Conservation (phyloP, 2,329 filamentous ascomycete species). For the Aspergillus sp. region DNA sequence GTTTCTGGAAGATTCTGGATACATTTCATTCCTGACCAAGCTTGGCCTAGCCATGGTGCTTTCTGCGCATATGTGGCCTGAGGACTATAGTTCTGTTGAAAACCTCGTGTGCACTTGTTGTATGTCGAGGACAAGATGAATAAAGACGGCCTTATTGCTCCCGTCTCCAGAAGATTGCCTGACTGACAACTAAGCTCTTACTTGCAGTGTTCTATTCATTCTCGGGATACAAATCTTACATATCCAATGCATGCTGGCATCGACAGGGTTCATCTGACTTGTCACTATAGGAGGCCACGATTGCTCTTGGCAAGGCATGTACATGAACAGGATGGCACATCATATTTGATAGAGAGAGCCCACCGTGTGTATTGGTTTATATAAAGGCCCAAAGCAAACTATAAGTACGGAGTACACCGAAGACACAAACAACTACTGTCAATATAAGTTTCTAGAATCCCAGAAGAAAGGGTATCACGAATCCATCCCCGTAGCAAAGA, state of each 20-base stretch:
- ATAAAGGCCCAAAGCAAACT: background rate
- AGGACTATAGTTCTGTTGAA: no score
- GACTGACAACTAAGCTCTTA: background rate
- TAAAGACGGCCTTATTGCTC: background rate
- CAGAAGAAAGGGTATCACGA: background rate
- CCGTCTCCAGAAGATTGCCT: background rate
- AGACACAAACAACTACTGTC: background rate
- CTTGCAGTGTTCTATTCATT: background rate
- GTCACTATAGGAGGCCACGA: background rate
- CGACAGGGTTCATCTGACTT: background rate
- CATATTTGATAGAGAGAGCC: no score
- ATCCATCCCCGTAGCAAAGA: background rate
- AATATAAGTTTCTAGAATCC: background rate
- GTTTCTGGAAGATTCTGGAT: no score
- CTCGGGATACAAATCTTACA: background rate
- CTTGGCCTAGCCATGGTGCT: no score
- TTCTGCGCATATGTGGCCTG: no score
- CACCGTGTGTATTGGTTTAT: no score
- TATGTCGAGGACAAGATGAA: background rate
- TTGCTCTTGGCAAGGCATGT: background rate
- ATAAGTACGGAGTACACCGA: background rate
- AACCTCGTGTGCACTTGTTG: no score
- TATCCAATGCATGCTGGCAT: background rate
- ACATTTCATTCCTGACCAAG: no score
- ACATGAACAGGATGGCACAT: no score